Evolutionary conservation across 2,329 filamentous ascomycete genomes (phyloP).

Genomic region (Myrmaecium sp.): DNA sequence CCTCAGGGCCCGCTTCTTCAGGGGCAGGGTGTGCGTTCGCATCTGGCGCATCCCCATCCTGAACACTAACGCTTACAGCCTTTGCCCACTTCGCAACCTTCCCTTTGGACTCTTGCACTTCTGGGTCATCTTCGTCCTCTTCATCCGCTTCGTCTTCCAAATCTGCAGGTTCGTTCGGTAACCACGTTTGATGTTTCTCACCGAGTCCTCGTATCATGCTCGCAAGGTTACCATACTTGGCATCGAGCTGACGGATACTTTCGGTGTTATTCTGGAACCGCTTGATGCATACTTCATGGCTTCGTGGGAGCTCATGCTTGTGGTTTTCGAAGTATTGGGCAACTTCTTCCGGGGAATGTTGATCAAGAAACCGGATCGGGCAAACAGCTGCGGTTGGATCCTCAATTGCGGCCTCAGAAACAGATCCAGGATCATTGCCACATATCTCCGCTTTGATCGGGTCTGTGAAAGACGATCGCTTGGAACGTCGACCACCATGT

Average conservation of each 20-base stretch:
- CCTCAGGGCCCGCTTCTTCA: slow-evolving; percentile 41
- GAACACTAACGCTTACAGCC: slow-evolving; percentile 44
- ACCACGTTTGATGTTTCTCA: slow-evolving; percentile 72
- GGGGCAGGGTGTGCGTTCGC: slow-evolving; percentile 1
- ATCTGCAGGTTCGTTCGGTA: slow-evolving; percentile 40
- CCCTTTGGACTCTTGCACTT: slow-evolving; percentile 37
- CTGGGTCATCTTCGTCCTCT: slow-evolving; percentile 25
- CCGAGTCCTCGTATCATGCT: slow-evolving; percentile 90
- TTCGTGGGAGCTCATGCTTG: slow-evolving; percentile 86
- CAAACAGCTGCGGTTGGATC: slow-evolving; percentile 44
- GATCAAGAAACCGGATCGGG: slow-evolving; percentile 81
- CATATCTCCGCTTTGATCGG: slow-evolving; percentile 25
- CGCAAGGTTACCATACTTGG: slow-evolving; percentile 81
- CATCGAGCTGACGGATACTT: slow-evolving; percentile 74
- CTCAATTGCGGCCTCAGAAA: slow-evolving; percentile 25
- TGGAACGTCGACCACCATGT: slow-evolving; percentile 16
- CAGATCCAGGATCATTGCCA: slow-evolving; percentile 26
- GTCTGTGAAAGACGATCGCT: slow-evolving; percentile 24
- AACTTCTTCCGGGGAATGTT: slow-evolving; percentile 84
- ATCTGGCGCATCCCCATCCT: slow-evolving; percentile 22
- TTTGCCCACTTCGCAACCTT: slow-evolving; percentile 79
- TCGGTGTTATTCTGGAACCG: slow-evolving; percentile 77
- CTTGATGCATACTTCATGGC: slow-evolving; percentile 81
- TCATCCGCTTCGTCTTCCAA: slow-evolving; percentile 30
- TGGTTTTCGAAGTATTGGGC: slow-evolving; percentile 87